Evolutionary conservation across 495 filamentous ascomycete genomes (phyloP), one percentile per base, ranked within the genome.

Genomic region (Symbiotaphrina buchneri): DNA sequence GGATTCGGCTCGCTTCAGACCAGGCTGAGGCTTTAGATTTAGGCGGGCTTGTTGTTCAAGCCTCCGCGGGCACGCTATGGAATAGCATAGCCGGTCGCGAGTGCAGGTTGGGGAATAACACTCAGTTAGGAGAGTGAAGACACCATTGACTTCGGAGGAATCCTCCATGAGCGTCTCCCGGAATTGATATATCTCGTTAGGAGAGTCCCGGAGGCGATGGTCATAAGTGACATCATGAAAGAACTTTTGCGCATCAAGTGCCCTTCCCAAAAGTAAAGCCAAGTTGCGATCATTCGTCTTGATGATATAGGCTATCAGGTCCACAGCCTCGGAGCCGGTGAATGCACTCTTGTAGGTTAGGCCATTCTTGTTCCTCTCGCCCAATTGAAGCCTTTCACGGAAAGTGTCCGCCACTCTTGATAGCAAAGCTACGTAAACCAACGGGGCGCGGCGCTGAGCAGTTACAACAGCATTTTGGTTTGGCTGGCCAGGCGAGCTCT

Each of bases 221-320:
- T 92, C 84, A 49, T 99, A 99, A 3, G 84, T 93, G 24, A 95
- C 90, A 65, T 99, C 90, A 49, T 95, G 90, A 48, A 99, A 99
- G 51, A 95, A 94, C 49, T 95, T 99, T 51, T 99, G 90, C 25
- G 90, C 90, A 55, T 99, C 90, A 27, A 99, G 56, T 34, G 83
- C 79, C 39, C 90, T 65, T 27, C 90, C 90, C n/a, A 99, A 52
- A 7, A 99, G 68, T 33, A 99, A 56, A 24, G 90, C 87, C 39
- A 99, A 56, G 44, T 94, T 99, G 30, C 90, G 70, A 51, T 99
- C 90, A 7, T 74, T 91, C 0, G 90, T 99, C 49, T 85, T 76
- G 47, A 95, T 94, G 41, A 95, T 95, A 43, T 77, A 80, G 2
- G 74, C 71, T 31, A 99, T 81, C 39, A 93, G 57, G 51, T 95